Evolutionary conservation across 345 rosid species (phyloP).

Genomic region (Hibiscus tridactylites): DNA sequence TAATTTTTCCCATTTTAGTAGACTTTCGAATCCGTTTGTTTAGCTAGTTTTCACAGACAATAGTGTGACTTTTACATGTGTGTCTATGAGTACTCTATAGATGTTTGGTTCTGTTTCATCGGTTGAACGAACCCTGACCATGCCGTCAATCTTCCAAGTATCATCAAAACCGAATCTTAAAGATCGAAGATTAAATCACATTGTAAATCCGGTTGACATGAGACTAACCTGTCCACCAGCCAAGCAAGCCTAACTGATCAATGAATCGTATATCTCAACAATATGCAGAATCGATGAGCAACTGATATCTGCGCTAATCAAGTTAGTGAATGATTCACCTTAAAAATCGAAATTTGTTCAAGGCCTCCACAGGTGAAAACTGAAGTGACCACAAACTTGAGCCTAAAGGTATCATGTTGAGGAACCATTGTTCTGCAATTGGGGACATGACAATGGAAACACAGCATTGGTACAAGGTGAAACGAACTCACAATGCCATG

Average conservation of each 20-base stretch:
- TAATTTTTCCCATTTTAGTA: constrained; percentile 16
- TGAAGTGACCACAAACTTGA: constrained; percentile 3
- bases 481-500: constrained; percentile 80
- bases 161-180: not conserved
- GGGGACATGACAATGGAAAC: constrained; percentile 57
- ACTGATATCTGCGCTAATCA: not conserved
- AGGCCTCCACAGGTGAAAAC: not conserved
- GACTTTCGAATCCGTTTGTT: constrained; percentile 8
- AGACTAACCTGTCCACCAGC: constrained; percentile 4
- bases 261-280: not conserved
- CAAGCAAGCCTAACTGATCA: not conserved
- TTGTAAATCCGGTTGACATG: not conserved
- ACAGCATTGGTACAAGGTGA: constrained; percentile 56
- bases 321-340: not conserved
- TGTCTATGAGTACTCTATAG: not conserved
- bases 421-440: constrained; percentile 43
- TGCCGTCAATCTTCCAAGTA: not conserved
- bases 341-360: not conserved
- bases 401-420: constrained; percentile 31
- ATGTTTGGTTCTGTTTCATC: not conserved
- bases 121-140: not conserved
- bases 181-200: not conserved
- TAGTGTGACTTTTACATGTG: not conserved
- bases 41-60: not conserved
- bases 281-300: not conserved